Evolutionary conservation across 2,329 filamentous ascomycete genomes (phyloP).

Genomic region (Lecanoromycetidae sp.): DNA sequence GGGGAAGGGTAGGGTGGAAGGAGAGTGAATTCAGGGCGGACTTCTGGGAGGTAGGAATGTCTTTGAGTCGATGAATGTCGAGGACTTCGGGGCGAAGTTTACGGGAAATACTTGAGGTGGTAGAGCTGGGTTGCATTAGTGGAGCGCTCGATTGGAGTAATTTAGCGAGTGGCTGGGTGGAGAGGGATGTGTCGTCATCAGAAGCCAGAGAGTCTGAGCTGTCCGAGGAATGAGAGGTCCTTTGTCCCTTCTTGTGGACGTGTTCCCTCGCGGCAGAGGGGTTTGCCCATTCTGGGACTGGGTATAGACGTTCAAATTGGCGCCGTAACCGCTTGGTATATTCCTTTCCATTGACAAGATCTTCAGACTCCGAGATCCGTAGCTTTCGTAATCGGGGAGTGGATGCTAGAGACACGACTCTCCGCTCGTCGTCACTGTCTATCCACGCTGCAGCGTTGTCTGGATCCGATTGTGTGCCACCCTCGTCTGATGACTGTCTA

Average conservation of each 20-base stretch:
- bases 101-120: conserved; percentile 42
- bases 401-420: conserved; percentile 69
- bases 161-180: conserved; percentile 63
- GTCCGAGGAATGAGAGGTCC: conserved; percentile 23
- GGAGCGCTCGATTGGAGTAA: conserved; percentile 64
- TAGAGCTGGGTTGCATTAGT: conserved; percentile 43
- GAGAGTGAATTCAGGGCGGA: conserved; percentile 70
- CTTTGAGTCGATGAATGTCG: conserved; percentile 78
- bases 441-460: conserved; percentile 55
- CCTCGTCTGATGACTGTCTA: conserved; percentile 24
- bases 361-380: conserved; percentile 66
- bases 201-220: conserved; percentile 37
- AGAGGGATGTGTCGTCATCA: conserved; percentile 44
- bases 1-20: conserved; percentile 80
- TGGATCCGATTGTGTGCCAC: conserved; percentile 30
- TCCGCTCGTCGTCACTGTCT: conserved; percentile 87
- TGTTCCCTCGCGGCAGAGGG: conserved; percentile 31
- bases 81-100: conserved; percentile 77
- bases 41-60: conserved; percentile 43
- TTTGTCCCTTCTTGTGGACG: conserved; percentile 37
- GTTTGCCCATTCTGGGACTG: conserved; percentile 49
- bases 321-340: conserved; percentile 69
- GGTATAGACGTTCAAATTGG: conserved; percentile 56
- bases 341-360: conserved; percentile 73
- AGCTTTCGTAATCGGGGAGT: conserved; percentile 70